Evolutionary conservation across 352 stramenopile genomes (phyloP), one percentile per base, ranked within the genome.

Genomic region (Globisporangium perplexum): DNA sequence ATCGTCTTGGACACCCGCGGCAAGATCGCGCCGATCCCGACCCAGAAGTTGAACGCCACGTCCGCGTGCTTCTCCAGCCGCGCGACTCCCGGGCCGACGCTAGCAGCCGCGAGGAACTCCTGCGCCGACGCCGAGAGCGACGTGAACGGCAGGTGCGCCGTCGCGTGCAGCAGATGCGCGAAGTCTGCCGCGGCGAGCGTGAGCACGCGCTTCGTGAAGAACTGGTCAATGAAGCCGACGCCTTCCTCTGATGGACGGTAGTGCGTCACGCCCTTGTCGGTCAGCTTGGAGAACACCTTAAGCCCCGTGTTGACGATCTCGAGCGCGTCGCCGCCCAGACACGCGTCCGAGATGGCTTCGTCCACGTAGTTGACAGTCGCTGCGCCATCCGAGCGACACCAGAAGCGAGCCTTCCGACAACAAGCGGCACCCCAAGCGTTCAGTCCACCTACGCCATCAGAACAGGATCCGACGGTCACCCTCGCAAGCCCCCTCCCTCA

Each of bases 241-340:
- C 77, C 88, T 45, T 97, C 90, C 52, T 96, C 84, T 0, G 80
- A 91, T 1, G 90, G 72, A 3, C 90, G 87, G 59, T 96, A 97
- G 53, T 82, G 89, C 12, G 76, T 77, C 47, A 90, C 72, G 3
- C 75, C 73, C 20, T 67, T 59, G 28, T 88, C 74, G 2, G 68
- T 83, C 31, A 83, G 63, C 48, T 95, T 96, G 15, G 83, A 81
- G 53, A 97, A 96, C 4, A 95, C 78, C 57, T 93, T 92, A 50
- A 97, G 80, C 6, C 90, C 90, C 44, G 87, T 96, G 63, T 97
- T 95, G n/a, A 97, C 82, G 56, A 97, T 89, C 77, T 87, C 71
- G 36, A 91, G 68, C 10, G 77, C 77, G 51, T 90, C 77, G 39
- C 81, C 83, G 20, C 67, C 69, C 4, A 93, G 63, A 53, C 83